A percentile compares a stretch with the other conserved stretches of the same genome.
These are phyloP conservation scores for Ustilago vetiveriae DNA, from an alignment of 1,284 basidiomycete species.

Conservation along the genomic window DNA sequence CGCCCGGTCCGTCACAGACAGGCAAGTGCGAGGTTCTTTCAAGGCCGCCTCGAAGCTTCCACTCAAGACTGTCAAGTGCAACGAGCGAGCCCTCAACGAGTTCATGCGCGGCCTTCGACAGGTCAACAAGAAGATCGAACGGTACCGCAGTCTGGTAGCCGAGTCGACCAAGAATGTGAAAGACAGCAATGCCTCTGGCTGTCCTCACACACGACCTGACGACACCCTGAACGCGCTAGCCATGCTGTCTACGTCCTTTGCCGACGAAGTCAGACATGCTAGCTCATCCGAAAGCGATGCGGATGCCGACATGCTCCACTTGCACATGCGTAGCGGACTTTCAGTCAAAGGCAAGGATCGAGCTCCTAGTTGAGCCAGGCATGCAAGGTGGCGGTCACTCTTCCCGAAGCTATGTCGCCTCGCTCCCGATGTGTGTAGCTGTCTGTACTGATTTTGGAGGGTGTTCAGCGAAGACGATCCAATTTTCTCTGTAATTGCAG, in stretches of 20 bases:
- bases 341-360: conserved; percentile 21
- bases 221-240: conserved; percentile 11
- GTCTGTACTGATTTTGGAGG: too few relatives aligned
- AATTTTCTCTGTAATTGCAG: too few relatives aligned
- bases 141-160: conserved; percentile 13
- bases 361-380: conserved; percentile 8
- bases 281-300: background rate
- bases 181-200: background rate
- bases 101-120: conserved; percentile 5
- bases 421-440: too few relatives aligned
- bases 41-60: background rate
- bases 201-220: conserved; percentile 1
- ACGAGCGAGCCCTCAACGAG: background rate
- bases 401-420: background rate
- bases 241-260: background rate
- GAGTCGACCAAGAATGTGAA: background rate
- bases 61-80: background rate
- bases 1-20: background rate
- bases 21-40: background rate
- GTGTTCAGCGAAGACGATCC: too few relatives aligned
- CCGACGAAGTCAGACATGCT: background rate
- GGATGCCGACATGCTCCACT: background rate
- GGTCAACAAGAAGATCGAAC: conserved; percentile 10
- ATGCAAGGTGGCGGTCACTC: too few relatives aligned
- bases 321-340: background rate